Evolutionary conservation across 1,284 basidiomycete species (phyloP).

Genomic region (Meira miltonrushii): DNA sequence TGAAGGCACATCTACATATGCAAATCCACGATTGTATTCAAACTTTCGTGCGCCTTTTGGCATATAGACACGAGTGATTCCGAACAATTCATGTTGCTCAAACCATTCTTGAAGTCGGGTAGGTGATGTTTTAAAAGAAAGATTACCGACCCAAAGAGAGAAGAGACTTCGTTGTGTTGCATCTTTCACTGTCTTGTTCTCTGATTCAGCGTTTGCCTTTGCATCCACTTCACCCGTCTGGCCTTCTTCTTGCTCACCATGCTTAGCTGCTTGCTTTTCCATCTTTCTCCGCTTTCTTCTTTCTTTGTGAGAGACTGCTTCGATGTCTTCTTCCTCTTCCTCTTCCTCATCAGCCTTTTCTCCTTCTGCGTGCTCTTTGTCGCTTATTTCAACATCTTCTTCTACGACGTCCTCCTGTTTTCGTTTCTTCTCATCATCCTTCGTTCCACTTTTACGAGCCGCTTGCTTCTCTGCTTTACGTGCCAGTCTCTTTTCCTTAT

Average conservation of each 20-base stretch:
- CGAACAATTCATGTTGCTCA: conserved; percentile 35
- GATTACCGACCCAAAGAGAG: conserved; percentile 58
- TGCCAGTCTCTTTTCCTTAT: conserved; percentile 5
- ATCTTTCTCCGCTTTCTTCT: conserved; percentile 34
- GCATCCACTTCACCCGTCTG: background rate
- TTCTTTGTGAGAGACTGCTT: conserved; percentile 46
- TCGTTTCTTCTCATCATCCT: conserved; percentile 4
- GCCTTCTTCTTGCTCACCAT: background rate
- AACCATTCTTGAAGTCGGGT: conserved; percentile 41
- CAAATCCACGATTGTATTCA: conserved; percentile 64
- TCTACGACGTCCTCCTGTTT: background rate
- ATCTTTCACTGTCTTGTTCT: conserved; percentile 1
- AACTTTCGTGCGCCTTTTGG: conserved; percentile 55
- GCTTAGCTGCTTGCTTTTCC: conserved; percentile 21
- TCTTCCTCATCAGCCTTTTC: conserved; percentile 65
- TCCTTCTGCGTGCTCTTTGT: background rate
- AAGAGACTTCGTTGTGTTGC: conserved; percentile 57
- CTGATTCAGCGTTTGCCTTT: conserved; percentile 2
- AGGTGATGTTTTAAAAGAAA: conserved; percentile 39
- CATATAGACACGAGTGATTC: conserved; percentile 59
- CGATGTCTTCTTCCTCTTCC: conserved; percentile 55
- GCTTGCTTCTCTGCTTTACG: conserved; percentile 8
- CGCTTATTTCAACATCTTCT: background rate
- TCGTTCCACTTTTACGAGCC: background rate
- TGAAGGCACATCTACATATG: conserved; percentile 87